These are phyloP conservation scores for Globisporangium solare DNA, from an alignment of 352 stramenopile genomes.

Conservation along the genomic window DNA sequence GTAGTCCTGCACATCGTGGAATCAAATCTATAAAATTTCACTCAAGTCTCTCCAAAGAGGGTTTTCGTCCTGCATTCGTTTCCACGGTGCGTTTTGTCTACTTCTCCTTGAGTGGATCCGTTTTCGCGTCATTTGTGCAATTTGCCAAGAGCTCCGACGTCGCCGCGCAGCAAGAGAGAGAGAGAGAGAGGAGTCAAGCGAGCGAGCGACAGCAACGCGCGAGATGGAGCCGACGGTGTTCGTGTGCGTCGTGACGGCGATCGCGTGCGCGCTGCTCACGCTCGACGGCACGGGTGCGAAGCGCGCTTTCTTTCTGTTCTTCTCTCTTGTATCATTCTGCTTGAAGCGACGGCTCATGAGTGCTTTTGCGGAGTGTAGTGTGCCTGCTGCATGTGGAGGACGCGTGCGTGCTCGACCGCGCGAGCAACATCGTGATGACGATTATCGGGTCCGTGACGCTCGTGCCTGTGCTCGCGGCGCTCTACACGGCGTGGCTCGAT, in stretches of 20 bases:
- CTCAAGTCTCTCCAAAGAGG: no score
- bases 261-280: constrained; percentile 37
- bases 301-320: not conserved
- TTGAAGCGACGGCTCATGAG: not conserved
- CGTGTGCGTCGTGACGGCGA: constrained; percentile 36
- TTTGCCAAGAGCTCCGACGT: no score
- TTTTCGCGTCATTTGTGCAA: no score
- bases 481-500: constrained; percentile 36
- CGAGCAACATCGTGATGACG: constrained; percentile 56
- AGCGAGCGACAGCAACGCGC: not conserved
- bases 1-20: no score
- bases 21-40: no score
- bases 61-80: no score
- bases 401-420: constrained; percentile 30
- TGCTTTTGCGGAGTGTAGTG: constrained; percentile 12
- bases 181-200: no score
- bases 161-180: no score
- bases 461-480: constrained; percentile 30
- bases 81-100: no score
- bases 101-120: no score
- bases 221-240: constrained; percentile 59
- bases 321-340: not conserved
- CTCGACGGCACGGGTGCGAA: constrained; percentile 33
- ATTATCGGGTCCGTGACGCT: constrained; percentile 51
- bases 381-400: constrained; percentile 30